Evolutionary conservation across 768 basidiomycete genomes (phyloP).

Genomic region (Tephrocybe sp.): DNA sequence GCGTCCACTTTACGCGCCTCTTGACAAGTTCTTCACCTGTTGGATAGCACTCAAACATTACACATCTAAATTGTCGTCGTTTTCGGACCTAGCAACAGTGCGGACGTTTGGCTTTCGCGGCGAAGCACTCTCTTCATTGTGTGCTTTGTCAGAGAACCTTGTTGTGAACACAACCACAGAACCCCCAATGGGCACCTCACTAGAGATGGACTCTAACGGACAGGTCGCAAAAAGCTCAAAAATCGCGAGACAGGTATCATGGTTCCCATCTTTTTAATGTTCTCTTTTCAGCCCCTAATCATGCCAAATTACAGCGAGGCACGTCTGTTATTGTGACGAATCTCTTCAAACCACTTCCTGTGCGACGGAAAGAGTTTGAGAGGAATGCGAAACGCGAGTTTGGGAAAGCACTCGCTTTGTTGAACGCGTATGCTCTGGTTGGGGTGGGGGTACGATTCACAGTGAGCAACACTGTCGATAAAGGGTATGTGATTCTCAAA

Average conservation of each 20-base stretch:
- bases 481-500: slow-evolving; percentile 55
- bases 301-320: slow-evolving; percentile 58
- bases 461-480: slow-evolving; percentile 65
- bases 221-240: slow-evolving; percentile 53
- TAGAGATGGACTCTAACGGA: slow-evolving; percentile 74
- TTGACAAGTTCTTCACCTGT: background rate
- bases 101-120: slow-evolving; percentile 93
- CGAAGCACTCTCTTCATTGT: slow-evolving; percentile 92
- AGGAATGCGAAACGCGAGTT: slow-evolving; percentile 88
- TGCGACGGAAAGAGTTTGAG: slow-evolving; percentile 88
- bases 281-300: background rate
- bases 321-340: slow-evolving; percentile 75
- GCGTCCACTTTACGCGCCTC: slow-evolving; percentile 19
- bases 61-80: slow-evolving; percentile 86
- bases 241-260: slow-evolving; percentile 78
- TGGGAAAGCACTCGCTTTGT: slow-evolving; percentile 73
- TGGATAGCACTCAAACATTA: slow-evolving; percentile 80
- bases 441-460: slow-evolving; percentile 70
- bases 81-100: slow-evolving; percentile 68
- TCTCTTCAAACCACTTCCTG: slow-evolving; percentile 81
- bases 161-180: slow-evolving; percentile 72
- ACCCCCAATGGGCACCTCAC: slow-evolving; percentile 73
- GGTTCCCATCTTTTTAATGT: no score
- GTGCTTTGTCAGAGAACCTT: slow-evolving; percentile 73
- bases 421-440: slow-evolving; percentile 84